Evolutionary conservation across 1,284 basidiomycete genomes (phyloP).

Genomic region (Cryptococcus hybrid): DNA sequence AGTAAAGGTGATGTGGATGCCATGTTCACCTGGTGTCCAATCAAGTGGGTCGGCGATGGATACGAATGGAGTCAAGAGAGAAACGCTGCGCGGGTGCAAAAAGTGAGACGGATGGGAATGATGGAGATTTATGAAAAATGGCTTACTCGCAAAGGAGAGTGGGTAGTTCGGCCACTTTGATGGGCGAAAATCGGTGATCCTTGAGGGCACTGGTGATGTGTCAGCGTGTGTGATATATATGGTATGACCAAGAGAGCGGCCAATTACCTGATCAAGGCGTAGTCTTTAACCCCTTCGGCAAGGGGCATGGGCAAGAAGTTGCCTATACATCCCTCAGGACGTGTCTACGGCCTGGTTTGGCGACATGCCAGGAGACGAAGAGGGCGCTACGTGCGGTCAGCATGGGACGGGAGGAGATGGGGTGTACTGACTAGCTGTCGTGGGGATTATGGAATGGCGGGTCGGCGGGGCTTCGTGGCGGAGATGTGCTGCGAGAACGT

Average conservation of each 20-base stretch:
- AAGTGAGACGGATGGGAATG: too few species aligned
- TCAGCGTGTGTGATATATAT: not conserved
- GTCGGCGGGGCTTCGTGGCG: slow-evolving; percentile 9
- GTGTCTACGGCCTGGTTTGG: slow-evolving; percentile 47
- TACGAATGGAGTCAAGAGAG: slow-evolving; percentile 90
- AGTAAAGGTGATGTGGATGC: slow-evolving; percentile 83
- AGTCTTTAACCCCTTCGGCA: slow-evolving; percentile 76
- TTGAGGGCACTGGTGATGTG: slow-evolving; percentile 49
- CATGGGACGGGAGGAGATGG: too few species aligned
- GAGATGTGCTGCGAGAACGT: slow-evolving; percentile 51
- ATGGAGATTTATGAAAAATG: not conserved
- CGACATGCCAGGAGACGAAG: slow-evolving; percentile 86
- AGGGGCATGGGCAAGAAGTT: slow-evolving; percentile 80
- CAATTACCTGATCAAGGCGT: slow-evolving; percentile 72
- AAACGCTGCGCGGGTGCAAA: slow-evolving; percentile 60
- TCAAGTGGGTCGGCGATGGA: slow-evolving; percentile 79
- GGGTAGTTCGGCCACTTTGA: slow-evolving; percentile 72
- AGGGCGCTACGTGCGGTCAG: slow-evolving; percentile 62
- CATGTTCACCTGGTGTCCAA: slow-evolving; percentile 90
- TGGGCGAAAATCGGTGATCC: slow-evolving; percentile 58
- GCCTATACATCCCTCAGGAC: slow-evolving; percentile 84
- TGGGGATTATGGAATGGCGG: slow-evolving; percentile 29
- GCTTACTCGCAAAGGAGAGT: slow-evolving; percentile 75
- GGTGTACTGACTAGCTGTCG: slow-evolving; percentile 26
- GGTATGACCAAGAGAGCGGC: not conserved